Evolutionary conservation across 1,284 basidiomycete genomes (phyloP).

Genomic region (Earliella scabrosa): DNA sequence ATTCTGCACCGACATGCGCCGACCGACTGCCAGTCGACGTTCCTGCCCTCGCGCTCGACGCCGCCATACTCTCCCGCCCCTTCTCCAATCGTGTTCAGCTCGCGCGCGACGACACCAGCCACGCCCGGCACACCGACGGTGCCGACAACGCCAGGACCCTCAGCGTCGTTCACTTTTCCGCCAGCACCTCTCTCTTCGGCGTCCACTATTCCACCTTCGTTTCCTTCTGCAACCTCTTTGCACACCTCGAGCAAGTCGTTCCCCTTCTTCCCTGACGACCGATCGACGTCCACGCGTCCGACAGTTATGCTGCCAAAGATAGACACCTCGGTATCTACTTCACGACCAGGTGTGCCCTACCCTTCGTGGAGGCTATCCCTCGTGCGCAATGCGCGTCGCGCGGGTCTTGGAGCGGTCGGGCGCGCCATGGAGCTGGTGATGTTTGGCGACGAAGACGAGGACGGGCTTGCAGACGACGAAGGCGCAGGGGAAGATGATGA

Average conservation of each 20-base stretch:
- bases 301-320: not conserved
- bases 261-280: not conserved
- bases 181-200: not conserved
- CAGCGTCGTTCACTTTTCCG: slow-evolving; percentile 11
- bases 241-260: not conserved
- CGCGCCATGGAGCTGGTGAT: slow-evolving; percentile 53
- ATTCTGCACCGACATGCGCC: slow-evolving; percentile 60
- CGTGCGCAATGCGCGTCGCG: slow-evolving; percentile 51
- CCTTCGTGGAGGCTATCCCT: slow-evolving; percentile 64
- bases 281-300: not conserved
- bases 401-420: slow-evolving; percentile 58
- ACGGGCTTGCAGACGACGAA: slow-evolving; percentile 10
- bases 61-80: slow-evolving; percentile 11
- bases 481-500: slow-evolving; percentile 4
- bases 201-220: not conserved
- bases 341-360: slow-evolving; percentile 47
- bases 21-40: slow-evolving; percentile 47
- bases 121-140: slow-evolving; percentile 16
- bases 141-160: slow-evolving; percentile 9
- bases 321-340: not conserved
- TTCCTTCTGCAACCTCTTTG: not conserved
- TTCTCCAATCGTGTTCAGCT: slow-evolving; percentile 18
- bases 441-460: slow-evolving; percentile 37
- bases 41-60: slow-evolving; percentile 36
- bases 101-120: slow-evolving; percentile 21